phyloP scores from a whole-genome alignment of 108 stramenopile species.

The Cyclotella baltica region DNA sequence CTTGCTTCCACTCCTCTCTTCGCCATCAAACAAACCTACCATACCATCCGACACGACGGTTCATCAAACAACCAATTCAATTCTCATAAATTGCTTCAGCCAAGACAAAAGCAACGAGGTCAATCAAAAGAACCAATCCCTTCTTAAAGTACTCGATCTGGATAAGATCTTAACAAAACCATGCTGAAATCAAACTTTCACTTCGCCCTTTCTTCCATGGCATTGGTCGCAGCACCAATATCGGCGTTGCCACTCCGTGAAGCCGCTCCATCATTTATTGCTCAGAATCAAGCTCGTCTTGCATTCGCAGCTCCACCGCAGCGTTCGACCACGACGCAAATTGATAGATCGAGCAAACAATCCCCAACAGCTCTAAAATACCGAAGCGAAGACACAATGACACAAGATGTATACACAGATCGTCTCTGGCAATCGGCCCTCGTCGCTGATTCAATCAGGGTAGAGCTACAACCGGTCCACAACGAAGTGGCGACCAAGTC shows the following conservation, averaged over 20 bases:
- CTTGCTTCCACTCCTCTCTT: too few relatives aligned
- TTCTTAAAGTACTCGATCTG: too few relatives aligned
- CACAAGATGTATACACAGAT: conserved; percentile 24
- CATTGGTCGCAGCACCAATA: background rate
- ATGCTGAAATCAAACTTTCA: too few relatives aligned
- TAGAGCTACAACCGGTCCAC: background rate
- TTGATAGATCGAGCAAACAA: background rate
- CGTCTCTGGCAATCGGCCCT: conserved; percentile 31
- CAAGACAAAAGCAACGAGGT: too few relatives aligned
- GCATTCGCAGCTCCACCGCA: background rate
- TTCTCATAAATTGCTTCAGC: too few relatives aligned
- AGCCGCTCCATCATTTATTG: background rate
- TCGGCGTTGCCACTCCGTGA: conserved; percentile 1
- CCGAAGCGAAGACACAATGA: conserved; percentile 1
- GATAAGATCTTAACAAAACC: too few relatives aligned
- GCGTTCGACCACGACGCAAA: background rate
- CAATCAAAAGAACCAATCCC: too few relatives aligned
- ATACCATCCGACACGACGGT: too few relatives aligned
- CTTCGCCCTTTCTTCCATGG: background rate
- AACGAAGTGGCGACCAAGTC: background rate
- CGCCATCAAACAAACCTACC: too few relatives aligned
- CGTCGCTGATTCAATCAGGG: background rate
- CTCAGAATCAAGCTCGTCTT: background rate
- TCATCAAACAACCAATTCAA: too few relatives aligned
- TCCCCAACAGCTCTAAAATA: background rate